Evolutionary conservation across 352 stramenopile genomes (phyloP), one percentile per base, ranked within the genome.

Genomic region (Globisporangium paroecandrum): DNA sequence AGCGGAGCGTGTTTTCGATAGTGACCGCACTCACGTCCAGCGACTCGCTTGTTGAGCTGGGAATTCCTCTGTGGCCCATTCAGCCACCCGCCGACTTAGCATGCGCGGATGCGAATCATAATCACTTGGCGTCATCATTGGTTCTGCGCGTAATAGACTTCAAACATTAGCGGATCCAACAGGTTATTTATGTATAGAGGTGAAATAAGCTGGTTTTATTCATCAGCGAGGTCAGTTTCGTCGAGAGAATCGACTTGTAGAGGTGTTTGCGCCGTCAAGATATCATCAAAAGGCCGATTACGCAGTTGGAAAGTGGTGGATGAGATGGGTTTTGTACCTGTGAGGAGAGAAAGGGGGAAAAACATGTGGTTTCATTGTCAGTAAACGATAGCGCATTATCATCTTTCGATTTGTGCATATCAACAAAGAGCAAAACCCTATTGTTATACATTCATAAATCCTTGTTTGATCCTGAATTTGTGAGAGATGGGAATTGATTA

Each of bases 81-180:
- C n/a, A 32, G 3, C 10, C 24, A 20, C 10, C 49, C 1, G 15
- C 41, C 49, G 49, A 56, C 49, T 32, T 56, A 56, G 25, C 20
- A 22, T 8, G 49, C 47, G 22, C 4, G 12, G 10, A 5, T 29
- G 8, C 27, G 49, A 34, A 49, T 46, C 56, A 46, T 61, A 25
- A 64, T 10, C 18, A 38, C 13, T 15, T 38, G 59, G 59, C 46
- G 59, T 64, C 46, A 53, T 56, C 46, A 61, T 47, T 18, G 4
- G 0, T 25, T 20, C 10, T 6, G 32, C 18, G 55, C 55, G 29
- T 61, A 61, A 61, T 61, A 41, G 6, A 8, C 54, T 12, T 8
- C 9, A 5, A 10, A 12, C 3, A 34, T 8, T 5, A 12, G 20
- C 32, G 15, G 4, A 38, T 41, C 46, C 3, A 2, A 15, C 43